A percentile compares a stretch with the other conserved stretches of the same genome.
These are phyloP conservation scores for Colletotrichum phormii DNA, from an alignment of 2,329 filamentous ascomycete genomes.

Conservation along the genomic window DNA sequence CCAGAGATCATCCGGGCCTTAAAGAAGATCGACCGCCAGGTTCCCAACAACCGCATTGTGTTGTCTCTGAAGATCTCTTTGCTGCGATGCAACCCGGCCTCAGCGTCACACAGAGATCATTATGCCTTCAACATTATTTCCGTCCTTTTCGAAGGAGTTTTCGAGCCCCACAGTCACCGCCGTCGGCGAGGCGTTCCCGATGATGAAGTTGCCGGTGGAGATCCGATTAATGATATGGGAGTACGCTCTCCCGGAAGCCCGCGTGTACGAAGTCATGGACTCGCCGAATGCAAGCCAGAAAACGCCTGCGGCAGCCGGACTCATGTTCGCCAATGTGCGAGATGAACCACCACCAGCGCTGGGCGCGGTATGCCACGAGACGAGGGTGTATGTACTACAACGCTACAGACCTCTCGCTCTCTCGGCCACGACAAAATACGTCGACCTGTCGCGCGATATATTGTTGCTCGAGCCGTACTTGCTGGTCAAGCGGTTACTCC, in stretches of 20 bases:
- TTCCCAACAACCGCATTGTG: conserved; percentile 8
- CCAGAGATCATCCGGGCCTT: conserved; percentile 21
- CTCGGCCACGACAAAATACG: conserved; percentile 58
- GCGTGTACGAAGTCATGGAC: conserved; percentile 60
- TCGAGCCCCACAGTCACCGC: neutral
- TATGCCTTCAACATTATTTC: conserved; percentile 27
- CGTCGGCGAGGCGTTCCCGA: conserved; percentile 19
- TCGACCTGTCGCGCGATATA: conserved; percentile 58
- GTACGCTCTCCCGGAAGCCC: conserved; percentile 55
- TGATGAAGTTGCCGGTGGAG: conserved; percentile 53
- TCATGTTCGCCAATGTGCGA: conserved; percentile 60
- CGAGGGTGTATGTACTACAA: conserved; percentile 54
- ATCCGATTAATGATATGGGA: conserved; percentile 60
- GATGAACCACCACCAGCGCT: conserved; percentile 57
- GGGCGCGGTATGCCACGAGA: conserved; percentile 57
- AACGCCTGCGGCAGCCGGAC: conserved; percentile 52
- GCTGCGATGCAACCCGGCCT: conserved; percentile 33
- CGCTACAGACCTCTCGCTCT: conserved; percentile 58
- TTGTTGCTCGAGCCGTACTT: conserved; percentile 61
- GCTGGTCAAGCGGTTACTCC: conserved; percentile 58
- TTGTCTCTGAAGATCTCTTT: conserved; percentile 27
- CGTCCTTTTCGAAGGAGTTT: conserved; percentile 2
- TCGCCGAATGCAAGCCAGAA: conserved; percentile 54
- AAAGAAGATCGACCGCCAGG: conserved; percentile 33
- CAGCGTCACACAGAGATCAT: conserved; percentile 29